Evolutionary conservation across 345 rosid species (phyloP), one percentile per base, ranked within the genome.

Genomic region (Erysimum cheiranthoides): DNA sequence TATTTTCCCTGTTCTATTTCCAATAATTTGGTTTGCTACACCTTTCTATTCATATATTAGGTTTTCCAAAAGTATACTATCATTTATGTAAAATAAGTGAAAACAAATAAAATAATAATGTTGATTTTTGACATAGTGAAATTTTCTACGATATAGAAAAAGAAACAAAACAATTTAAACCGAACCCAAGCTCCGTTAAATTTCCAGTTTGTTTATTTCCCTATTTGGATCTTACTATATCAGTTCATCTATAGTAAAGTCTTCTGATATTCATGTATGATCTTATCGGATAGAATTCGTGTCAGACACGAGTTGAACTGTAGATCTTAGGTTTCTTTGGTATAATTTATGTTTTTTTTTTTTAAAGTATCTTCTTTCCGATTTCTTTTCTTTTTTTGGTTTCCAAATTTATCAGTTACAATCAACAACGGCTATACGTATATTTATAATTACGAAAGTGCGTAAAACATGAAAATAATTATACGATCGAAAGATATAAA

Each of bases 211-310:
- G 13, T 16, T 56, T 56, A 2, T 35, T 61, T 39, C 50, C 66
- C 30, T 13, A 25, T 54, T 66, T 46, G 43, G 66, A 74, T 66
- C 32, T 27, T 58, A 66, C 25, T 4, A 40, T 45, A 1, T 56
- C 39, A 57, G 38, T 25, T 35, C 18, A 10, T 45, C 2, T 46
- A 17, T 35, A 53, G 71, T 3, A 53, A 43, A 64, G 49, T 56
- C 35, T 21, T n/a, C 3, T 57, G 66, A 11, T 45, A 65, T 60
- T 32, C 6, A 52, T 46, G 14, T 63, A 43, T 56, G 66, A 60
- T 74, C 78, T 56, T 74, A 74, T 74, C 72, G 50, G 10, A 34
- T 58, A 7, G 3, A 45, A 31, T 25, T 66, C 40, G 72, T 66
- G 78, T 73, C 38, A 35, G 38, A 73, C 71, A 45, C 66, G 17